These are phyloP conservation scores for Linnemannia zychae DNA, from an alignment of 192 early-diverging fungal genomes.

Conservation along the genomic window DNA sequence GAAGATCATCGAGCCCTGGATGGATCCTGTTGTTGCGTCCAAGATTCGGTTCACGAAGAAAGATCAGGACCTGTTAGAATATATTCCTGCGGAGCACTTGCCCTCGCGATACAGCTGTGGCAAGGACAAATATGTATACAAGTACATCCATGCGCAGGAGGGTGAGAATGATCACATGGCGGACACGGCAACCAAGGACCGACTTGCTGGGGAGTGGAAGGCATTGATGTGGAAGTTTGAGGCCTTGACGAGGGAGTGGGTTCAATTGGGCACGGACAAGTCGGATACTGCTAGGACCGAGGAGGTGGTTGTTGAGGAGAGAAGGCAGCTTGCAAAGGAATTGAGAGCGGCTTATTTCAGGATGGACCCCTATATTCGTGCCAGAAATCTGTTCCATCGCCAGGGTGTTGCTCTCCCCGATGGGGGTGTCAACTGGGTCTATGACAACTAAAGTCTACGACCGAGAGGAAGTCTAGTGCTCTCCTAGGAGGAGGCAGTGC, in stretches of 20 bases:
- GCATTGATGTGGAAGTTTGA: constrained; percentile 61
- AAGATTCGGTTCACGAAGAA: constrained; percentile 81
- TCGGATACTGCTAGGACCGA: constrained; percentile 20
- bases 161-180: constrained; percentile 61
- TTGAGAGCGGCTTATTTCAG: constrained; percentile 59
- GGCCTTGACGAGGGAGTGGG: constrained; percentile 62
- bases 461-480: neutral
- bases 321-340: constrained; percentile 49
- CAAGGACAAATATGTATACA: constrained; percentile 59
- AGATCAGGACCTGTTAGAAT: constrained; percentile 69
- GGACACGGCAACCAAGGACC: constrained; percentile 28
- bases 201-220: constrained; percentile 30
- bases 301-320: constrained; percentile 51
- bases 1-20: constrained; percentile 82
- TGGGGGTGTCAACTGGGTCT: constrained; percentile 23
- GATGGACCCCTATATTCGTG: constrained; percentile 62
- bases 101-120: constrained; percentile 73
- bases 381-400: constrained; percentile 56
- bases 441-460: constrained; percentile 23
- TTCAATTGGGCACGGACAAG: neutral
- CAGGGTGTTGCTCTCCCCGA: constrained; percentile 18
- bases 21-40: constrained; percentile 88
- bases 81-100: constrained; percentile 71
- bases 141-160: constrained; percentile 44
- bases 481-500: too few species aligned